phyloP scores from a whole-genome alignment of 345 rosid genomes.

The Physaria fendleri region DNA sequence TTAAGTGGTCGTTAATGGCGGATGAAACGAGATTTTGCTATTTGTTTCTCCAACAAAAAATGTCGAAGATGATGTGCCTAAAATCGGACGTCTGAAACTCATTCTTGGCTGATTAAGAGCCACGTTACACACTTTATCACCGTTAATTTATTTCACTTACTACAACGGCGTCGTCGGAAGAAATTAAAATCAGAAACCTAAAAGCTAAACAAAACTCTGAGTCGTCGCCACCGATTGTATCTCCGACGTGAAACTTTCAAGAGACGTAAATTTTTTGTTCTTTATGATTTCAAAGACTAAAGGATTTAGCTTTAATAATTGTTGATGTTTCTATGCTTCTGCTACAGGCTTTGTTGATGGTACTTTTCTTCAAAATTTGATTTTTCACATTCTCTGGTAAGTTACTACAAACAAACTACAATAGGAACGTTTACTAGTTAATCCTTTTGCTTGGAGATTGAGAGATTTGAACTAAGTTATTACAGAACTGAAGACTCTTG shows the following conservation, averaged over 20 bases:
- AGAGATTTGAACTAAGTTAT: constrained; percentile 1
- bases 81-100: constrained; percentile 25
- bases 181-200: not conserved
- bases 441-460: not conserved
- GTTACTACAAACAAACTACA: not conserved
- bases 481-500: constrained; percentile 10
- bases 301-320: not conserved
- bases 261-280: not conserved
- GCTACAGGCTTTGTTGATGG: not conserved
- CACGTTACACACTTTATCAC: constrained; percentile 21
- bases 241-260: constrained; percentile 12
- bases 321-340: not conserved
- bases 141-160: not conserved
- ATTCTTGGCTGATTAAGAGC: constrained; percentile 11
- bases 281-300: not conserved
- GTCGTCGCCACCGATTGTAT: constrained; percentile 3
- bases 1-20: constrained; percentile 28
- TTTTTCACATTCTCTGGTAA: not conserved
- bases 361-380: not conserved
- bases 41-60: not conserved
- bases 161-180: not conserved
- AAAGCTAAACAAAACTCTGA: not conserved
- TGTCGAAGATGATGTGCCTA: not conserved
- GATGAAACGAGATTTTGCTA: constrained; percentile 4
- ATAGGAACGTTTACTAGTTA: not conserved